These are phyloP conservation scores for Nothomitra cinnamomea DNA, from an alignment of 2,329 filamentous ascomycete genomes.

Conservation along the genomic window DNA sequence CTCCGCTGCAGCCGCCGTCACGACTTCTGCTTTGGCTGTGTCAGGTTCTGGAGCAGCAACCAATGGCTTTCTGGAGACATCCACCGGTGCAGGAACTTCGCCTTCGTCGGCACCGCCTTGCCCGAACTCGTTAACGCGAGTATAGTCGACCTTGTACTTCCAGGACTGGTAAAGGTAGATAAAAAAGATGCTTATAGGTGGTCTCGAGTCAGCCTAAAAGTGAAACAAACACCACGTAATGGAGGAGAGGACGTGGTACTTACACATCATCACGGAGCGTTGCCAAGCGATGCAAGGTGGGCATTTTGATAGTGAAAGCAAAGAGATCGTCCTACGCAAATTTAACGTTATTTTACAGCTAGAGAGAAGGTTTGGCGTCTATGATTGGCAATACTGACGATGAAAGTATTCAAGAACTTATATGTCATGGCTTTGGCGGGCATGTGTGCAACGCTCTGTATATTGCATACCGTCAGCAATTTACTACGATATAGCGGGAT, in stretches of 20 bases:
- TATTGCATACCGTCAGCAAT: neutral
- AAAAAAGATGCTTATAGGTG: conserved; percentile 59
- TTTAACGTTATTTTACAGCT: neutral
- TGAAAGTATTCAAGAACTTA: conserved; percentile 97
- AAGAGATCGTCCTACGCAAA: conserved; percentile 63
- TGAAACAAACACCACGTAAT: no score
- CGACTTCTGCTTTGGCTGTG: no score
- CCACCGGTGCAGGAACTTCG: conserved; percentile 20
- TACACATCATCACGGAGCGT: conserved; percentile 77
- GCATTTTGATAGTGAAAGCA: conserved; percentile 99
- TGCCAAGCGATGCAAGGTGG: conserved; percentile 75
- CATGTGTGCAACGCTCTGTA: conserved; percentile 73
- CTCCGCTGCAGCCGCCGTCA: no score
- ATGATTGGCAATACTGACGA: conserved; percentile 22
- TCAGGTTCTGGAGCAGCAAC: no score
- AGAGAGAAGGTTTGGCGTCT: neutral
- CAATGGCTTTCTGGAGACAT: no score
- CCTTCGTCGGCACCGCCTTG: conserved; percentile 78
- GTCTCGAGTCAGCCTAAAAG: neutral
- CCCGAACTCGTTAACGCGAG: conserved; percentile 89
- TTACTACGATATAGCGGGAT: neutral
- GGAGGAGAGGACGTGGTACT: neutral
- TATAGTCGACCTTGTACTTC: conserved; percentile 84
- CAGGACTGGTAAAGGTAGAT: conserved; percentile 90
- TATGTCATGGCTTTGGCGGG: conserved; percentile 91